Evolutionary conservation across 2,329 filamentous ascomycete species (phyloP), one percentile per base, ranked within the genome.

Genomic region (Stachybotrys chlorohalonatus): DNA sequence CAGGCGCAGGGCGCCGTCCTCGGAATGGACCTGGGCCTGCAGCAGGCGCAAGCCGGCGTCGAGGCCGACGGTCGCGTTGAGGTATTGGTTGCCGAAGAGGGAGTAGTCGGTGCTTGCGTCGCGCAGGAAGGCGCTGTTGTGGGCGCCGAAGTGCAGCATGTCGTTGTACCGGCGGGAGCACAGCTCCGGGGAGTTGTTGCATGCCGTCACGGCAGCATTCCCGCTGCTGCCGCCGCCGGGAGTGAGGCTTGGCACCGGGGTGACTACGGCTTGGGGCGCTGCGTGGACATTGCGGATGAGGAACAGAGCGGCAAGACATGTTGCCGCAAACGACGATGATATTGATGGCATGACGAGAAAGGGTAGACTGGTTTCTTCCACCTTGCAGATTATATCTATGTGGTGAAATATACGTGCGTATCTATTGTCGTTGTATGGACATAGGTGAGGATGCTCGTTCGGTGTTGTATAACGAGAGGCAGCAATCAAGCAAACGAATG

Each of bases 101-200:
- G 82, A 83, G 68, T 85, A 81, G 57, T 72, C 74, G 1, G 83
- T 86, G 54, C 77, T 78, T 31, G 73, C 68, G 63, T 90, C 84
- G 52, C 86, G 78, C 48, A 91, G 69, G 66, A 91, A 92, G 11
- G 87, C 77, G 57, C 82, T 84, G 71, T 91, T 80, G 72, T 92
- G 89, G 16, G 86, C 87, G 24, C 88, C 88, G 64, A 93, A 81
- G 68, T 92, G 81, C 3, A 89, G 92, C 62, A 94, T 81, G 60
- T 87, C 83, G 72, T 83, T 85, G 74, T 94, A 94, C 16, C 81
- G 73, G 59, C 82, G 82, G 57, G 73, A 75, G 75, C 90, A 94
- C 47, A 94, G 80, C 48, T 77, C 73, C 0, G 88, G 87, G 1
- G 87, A 90, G 75, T 93, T 93, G 73, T 94, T 94, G 80, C 90